Base-by-base conservation (phyloP, 495 filamentous ascomycete species). In the Cudoniella acicularis region DNA sequence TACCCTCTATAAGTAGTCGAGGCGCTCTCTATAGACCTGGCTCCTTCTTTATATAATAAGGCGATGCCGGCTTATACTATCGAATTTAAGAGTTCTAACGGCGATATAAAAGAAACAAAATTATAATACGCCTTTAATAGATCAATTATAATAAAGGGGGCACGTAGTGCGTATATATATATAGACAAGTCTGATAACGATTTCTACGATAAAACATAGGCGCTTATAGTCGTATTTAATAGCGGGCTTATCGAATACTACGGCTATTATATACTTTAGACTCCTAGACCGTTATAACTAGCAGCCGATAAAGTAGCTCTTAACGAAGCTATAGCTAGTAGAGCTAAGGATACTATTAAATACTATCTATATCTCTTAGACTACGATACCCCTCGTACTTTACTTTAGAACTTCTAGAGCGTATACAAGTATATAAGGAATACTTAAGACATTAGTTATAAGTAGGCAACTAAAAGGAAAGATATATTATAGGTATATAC, bases 351-450 rank as follows among this genome's bases (percentile, higher is more conserved):
- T 42, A 24, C 25, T 41, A 1, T 2, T 3, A 1, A 55, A 45
- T 55, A 55, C 21, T n/a, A 43, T 45, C 27, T 1, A 21, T 55
- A 55, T 55, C 49, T 52, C 2, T 10, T 52, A 1, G 11, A 2
- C 2, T 27, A 24, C 11, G 49, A 52, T 52, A 52, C 4, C 18
- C 52, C 52, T 45, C 36, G 52, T 21, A 18, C 1, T 3, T 57
- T 23, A 9, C 21, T 52, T 2, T 8, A 57, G 21, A 21, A 55
- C 18, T 55, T 55, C 21, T 11, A 57, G 20, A 57, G 22, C 20
- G 55, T 46, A 52, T 57, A 57, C 23, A 57, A 52, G 55, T 46
- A 57, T 57, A 57, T 18, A 26, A 24, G 55, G 55, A 57, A 57
- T 57, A 46, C 55, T 57, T 9, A 57, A 57, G 56, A 46, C 10